A percentile compares a stretch with the other conserved stretches of the same genome.
These are phyloP conservation scores for Plasmodium fragile DNA, from an alignment of 169 alveolate genomes.

Conservation along the genomic window DNA sequence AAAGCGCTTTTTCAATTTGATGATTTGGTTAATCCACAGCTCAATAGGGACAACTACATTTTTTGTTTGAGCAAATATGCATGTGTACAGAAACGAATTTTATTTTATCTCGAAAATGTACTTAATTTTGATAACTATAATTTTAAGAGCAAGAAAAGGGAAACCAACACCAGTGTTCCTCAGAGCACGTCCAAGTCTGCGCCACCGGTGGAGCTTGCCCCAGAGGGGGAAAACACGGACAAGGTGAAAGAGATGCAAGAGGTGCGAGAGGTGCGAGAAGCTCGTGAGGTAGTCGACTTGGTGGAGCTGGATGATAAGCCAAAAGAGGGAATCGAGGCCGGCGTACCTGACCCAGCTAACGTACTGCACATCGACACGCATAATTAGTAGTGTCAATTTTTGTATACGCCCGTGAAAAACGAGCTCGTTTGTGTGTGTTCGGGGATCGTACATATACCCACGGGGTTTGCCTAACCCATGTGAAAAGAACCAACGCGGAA, in stretches of 20 bases:
- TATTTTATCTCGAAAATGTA: slow-evolving; percentile 62
- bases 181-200: background rate
- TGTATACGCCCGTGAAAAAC: background rate
- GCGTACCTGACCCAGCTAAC: background rate
- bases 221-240: background rate
- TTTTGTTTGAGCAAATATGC: slow-evolving; percentile 69
- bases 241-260: background rate
- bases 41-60: slow-evolving; percentile 36
- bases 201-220: background rate
- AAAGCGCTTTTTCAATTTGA: slow-evolving; percentile 61
- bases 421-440: background rate
- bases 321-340: background rate
- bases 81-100: slow-evolving; percentile 42
- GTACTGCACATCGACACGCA: background rate
- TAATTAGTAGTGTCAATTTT: background rate
- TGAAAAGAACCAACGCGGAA: background rate
- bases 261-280: background rate
- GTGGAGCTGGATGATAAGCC: background rate
- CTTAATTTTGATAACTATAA: slow-evolving; percentile 62
- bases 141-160: slow-evolving; percentile 60
- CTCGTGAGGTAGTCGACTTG: background rate
- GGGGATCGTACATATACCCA: background rate
- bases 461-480: background rate
- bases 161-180: background rate
- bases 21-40: slow-evolving; percentile 43